These are phyloP conservation scores for Aphanomyces invadans DNA, from an alignment of 352 stramenopile genomes.

Conservation along the genomic window DNA sequence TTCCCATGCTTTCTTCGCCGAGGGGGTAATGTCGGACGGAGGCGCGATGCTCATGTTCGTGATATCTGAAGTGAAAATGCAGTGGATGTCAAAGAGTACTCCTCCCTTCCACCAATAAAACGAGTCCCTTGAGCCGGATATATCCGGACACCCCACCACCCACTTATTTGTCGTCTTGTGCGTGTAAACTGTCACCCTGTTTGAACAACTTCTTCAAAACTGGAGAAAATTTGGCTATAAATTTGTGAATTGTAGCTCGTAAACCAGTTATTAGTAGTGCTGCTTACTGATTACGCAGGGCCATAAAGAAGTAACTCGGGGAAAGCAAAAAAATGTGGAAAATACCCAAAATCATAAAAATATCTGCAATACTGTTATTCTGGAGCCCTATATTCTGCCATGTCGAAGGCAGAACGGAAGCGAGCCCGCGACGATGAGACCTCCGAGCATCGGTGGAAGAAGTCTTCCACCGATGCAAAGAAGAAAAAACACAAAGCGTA, in stretches of 20 bases:
- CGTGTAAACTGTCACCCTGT: background rate
- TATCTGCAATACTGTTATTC: no score
- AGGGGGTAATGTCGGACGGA: constrained; percentile 49
- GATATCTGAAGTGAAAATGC: constrained; percentile 1
- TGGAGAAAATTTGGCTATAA: background rate
- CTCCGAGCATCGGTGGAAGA: background rate
- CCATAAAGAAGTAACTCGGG: no score
- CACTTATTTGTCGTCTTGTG: background rate
- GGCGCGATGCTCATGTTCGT: background rate
- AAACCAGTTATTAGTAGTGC: background rate
- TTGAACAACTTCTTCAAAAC: no score
- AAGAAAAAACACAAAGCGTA: constrained; percentile 8
- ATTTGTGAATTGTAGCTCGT: background rate
- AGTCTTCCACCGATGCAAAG: background rate
- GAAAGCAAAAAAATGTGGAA: background rate
- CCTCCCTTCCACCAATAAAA: constrained; percentile 15
- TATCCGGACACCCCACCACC: background rate
- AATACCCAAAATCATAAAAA: constrained; percentile 5
- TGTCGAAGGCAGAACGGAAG: constrained; percentile 4
- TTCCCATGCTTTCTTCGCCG: constrained; percentile 80
- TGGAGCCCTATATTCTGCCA: no score
- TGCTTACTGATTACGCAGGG: no score
- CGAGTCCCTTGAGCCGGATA: background rate
- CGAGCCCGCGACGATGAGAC: background rate
- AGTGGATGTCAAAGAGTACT: background rate